Conservation (phyloP, 768 basidiomycete species). For the Amanita muscaria region DNA sequence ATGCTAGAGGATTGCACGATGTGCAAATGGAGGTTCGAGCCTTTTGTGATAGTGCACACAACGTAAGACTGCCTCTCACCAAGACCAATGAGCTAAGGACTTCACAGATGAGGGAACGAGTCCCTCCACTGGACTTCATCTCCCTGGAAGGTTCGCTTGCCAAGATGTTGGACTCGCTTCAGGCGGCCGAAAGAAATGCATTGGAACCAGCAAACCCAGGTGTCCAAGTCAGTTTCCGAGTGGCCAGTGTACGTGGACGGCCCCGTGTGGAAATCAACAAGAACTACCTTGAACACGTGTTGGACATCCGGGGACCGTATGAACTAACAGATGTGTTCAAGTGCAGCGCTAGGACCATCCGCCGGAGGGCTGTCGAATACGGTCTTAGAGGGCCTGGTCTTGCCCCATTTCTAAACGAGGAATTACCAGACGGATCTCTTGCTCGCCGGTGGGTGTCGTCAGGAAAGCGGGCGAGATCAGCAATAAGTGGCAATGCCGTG, state of each 20-base stretch:
- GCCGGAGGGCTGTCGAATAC: slow-evolving; percentile 6
- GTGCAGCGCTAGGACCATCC: neutral
- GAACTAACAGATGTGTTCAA: neutral
- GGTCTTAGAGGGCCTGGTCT: slow-evolving; percentile 10
- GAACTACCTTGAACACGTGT: neutral
- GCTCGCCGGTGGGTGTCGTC: too few relatives aligned
- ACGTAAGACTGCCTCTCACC: neutral
- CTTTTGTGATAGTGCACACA: neutral
- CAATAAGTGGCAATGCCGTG: neutral
- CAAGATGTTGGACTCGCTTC: neutral
- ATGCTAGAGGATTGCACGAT: neutral
- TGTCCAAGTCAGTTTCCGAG: neutral
- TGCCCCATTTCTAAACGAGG: neutral
- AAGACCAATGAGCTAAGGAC: neutral
- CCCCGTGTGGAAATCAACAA: neutral
- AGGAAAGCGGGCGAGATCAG: too few relatives aligned
- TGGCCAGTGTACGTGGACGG: neutral
- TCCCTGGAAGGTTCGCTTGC: neutral
- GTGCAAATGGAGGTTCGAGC: neutral
- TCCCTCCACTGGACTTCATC: neutral
- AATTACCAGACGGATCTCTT: neutral
- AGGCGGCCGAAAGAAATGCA: neutral
- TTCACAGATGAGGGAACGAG: neutral
- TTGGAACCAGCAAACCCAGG: neutral
- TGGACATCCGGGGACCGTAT: neutral